Evolutionary conservation across 768 basidiomycete species (phyloP).

Genomic region (Amanita polypyramis): DNA sequence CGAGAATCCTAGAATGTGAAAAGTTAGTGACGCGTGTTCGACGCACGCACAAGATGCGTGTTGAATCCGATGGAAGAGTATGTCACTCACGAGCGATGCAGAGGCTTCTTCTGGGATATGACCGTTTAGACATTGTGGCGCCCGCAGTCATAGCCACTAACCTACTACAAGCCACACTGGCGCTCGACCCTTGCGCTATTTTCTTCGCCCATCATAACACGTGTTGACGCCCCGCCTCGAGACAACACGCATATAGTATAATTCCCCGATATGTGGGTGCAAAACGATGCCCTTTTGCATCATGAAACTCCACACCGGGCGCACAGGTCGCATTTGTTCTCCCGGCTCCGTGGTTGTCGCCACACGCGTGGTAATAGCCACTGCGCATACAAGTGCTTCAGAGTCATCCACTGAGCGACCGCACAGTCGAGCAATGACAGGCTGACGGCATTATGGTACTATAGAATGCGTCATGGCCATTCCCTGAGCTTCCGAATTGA

Average conservation of each 20-base stretch:
- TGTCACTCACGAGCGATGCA: constrained; percentile 3
- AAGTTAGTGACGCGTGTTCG: not conserved
- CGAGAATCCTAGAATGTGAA: not conserved
- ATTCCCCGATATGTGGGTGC: too few species aligned
- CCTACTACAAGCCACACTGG: too few species aligned
- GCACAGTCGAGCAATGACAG: not conserved
- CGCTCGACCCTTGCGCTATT: too few species aligned
- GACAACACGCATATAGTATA: too few species aligned
- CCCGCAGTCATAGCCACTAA: too few species aligned
- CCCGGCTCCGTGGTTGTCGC: not conserved
- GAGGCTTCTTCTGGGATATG: not conserved
- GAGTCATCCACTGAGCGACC: not conserved
- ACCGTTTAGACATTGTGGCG: not conserved
- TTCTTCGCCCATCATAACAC: too few species aligned
- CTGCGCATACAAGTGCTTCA: not conserved
- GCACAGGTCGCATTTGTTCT: too few species aligned
- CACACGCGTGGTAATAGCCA: not conserved
- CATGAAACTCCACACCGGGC: too few species aligned
- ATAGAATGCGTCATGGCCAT: too few species aligned
- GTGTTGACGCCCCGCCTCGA: too few species aligned
- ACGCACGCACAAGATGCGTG: not conserved
- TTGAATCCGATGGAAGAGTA: not conserved
- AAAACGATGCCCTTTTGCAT: too few species aligned
- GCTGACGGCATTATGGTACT: not conserved
- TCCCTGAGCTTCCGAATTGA: too few species aligned